These are phyloP conservation scores for Solanum commersonii DNA, from an alignment of 257 asterid genomes.

Conservation along the genomic window DNA sequence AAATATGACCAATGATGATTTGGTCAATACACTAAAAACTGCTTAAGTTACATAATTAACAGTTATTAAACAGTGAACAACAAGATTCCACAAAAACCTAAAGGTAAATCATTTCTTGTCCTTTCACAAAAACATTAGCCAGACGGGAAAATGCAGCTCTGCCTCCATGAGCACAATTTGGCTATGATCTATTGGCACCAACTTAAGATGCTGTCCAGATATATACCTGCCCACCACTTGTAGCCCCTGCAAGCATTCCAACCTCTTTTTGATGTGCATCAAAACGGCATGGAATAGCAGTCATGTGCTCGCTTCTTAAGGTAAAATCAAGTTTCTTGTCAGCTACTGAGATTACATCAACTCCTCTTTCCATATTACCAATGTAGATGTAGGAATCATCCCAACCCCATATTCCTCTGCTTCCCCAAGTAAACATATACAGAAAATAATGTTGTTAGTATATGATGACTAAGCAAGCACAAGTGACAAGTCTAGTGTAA, in stretches of 20 bases:
- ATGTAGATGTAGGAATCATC: slow-evolving; percentile 75
- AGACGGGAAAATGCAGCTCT: not conserved
- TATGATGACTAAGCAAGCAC: not conserved
- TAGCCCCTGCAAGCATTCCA: slow-evolving; percentile 79
- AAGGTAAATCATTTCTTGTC: not conserved
- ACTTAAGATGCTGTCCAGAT: slow-evolving; percentile 37
- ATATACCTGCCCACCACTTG: slow-evolving; percentile 76
- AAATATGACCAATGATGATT: not conserved
- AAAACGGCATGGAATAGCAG: slow-evolving; percentile 66
- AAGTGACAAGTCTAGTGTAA: not conserved
- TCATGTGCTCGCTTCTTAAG: slow-evolving; percentile 47
- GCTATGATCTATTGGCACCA: not conserved
- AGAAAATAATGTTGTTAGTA: not conserved
- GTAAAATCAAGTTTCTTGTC: slow-evolving; percentile 29
- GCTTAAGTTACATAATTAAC: not conserved
- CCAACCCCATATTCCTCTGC: slow-evolving; percentile 97
- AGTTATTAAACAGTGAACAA: not conserved
- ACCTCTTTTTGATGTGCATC: slow-evolving; percentile 42
- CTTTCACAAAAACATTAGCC: not conserved
- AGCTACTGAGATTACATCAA: slow-evolving; percentile 47
- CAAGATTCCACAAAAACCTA: not conserved
- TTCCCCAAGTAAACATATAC: not conserved
- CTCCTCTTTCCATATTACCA: slow-evolving; percentile 73
- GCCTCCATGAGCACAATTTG: not conserved
- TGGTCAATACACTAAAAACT: not conserved